Evolutionary conservation across 495 filamentous ascomycete species (phyloP), one percentile per base, ranked within the genome.

Genomic region (Penicillium lagena): DNA sequence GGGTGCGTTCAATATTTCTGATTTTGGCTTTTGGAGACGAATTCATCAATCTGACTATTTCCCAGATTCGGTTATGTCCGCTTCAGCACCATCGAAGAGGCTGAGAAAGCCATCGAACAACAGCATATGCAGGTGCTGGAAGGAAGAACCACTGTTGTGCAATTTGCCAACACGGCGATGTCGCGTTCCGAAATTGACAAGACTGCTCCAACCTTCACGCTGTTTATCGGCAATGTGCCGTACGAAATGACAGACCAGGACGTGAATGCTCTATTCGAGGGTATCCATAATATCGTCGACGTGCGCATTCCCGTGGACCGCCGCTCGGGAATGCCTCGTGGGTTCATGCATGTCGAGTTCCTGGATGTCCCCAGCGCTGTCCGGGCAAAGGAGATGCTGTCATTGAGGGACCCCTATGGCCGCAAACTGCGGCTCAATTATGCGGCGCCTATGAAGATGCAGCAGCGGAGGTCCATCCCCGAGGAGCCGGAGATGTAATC

Each of bases 291-390:
- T 58, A 75, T 93, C 15, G 63, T 76, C 43, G 90, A 96, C 52
- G 81, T 98, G 29, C 81, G 93, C 37, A 82, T 98, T 29, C 86
- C 93, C 32, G 86, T 96, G 49, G 93, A 98, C 64, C 79, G 89
- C 42, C 78, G 83, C 17, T 91, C 90, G 6, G 91, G 93, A 11
- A 82, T 87, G 63, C 87, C 86, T 12, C 78, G 87, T 51, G 93
- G 93, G 37, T 98, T 95, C 56, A 85, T 83, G 9, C 93, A 97
- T 59, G 87, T 82, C 14, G 91, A 96, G 55, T 98, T 98, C 59
- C 45, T 72, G 13, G 78, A 86, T 55, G 51, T 83, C 9, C 64
- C 76, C 42, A 77, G 75, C 34, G 89, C 91, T 9, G 46, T 61
- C 35, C 62, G 56, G 22, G 90, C 77, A 0, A 67, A 60, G 50